These are phyloP conservation scores for Myxozyma neglecta DNA, from an alignment of 805 yeast genomes.

Conservation along the genomic window DNA sequence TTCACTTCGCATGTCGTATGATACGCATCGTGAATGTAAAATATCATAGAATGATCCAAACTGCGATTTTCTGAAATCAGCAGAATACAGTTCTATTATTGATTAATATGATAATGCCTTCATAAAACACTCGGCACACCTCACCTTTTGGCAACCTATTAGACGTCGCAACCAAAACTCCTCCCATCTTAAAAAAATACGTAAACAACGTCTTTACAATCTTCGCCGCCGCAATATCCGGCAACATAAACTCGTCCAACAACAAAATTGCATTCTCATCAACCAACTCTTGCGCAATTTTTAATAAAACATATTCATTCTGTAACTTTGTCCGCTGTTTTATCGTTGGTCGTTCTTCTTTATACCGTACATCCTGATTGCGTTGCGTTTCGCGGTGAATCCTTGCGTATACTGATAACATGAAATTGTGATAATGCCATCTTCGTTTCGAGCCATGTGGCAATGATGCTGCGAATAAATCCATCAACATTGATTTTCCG, in stretches of 20 bases:
- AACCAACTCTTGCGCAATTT: slow-evolving; percentile 66
- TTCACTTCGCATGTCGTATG: slow-evolving; percentile 60
- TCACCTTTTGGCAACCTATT: slow-evolving; percentile 61
- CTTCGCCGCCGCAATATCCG: slow-evolving; percentile 73
- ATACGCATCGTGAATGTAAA: slow-evolving; percentile 57
- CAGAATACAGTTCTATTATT: slow-evolving; percentile 53
- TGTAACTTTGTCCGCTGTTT: slow-evolving; percentile 44
- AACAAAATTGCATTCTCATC: slow-evolving; percentile 57
- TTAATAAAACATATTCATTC: slow-evolving; percentile 64
- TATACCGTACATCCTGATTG: not conserved
- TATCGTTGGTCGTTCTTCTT: slow-evolving; percentile 11
- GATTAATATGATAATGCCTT: too few species aligned
- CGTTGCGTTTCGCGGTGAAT: slow-evolving; percentile 46
- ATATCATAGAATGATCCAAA: slow-evolving; percentile 59
- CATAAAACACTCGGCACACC: not conserved
- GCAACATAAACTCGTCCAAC: slow-evolving; percentile 74
- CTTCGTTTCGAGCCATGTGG: slow-evolving; percentile 65
- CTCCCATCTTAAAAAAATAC: slow-evolving; percentile 70
- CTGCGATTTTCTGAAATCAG: slow-evolving; percentile 59
- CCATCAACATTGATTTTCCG: slow-evolving; percentile 74
- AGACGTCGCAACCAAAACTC: slow-evolving; percentile 72
- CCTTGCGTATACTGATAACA: slow-evolving; percentile 64
- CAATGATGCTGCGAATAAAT: slow-evolving; percentile 63
- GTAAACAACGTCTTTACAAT: slow-evolving; percentile 64
- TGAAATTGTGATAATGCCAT: slow-evolving; percentile 71